Base-by-base conservation (phyloP, 768 basidiomycete species). In the Calvatia gigantea region DNA sequence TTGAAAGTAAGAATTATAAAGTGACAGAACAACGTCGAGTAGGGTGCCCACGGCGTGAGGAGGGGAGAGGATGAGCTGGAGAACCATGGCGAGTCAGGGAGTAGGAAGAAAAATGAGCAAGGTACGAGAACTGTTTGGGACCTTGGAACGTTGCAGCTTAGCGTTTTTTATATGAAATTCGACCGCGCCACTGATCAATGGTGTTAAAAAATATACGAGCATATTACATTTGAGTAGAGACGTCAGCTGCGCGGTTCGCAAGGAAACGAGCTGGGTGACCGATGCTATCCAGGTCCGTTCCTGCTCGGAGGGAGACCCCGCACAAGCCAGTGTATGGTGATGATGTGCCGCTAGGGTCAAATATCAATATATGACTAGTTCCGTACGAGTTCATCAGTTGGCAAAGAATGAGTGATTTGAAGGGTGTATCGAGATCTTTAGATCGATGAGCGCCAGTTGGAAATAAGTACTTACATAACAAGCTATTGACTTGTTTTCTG, bases 51-150 rank as follows among this genome's bases (percentile, higher is more conserved):
- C 67, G 56, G 85, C 70, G 19, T 79, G 73, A 42, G 77, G 71
- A 23, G 83, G 82, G 1, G 80, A 80, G 25, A 81, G 81, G 58
- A 86, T 71, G 56, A 84, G 62, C 52, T 69, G 70, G 58, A 74
- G 61, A 59, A 76, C 71, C 77, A 79, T 77, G 58, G 54, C 44
- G 12, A 45, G 27, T 50, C 35, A 54, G 45, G 21, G 58, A 59
- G 53, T 56, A 58, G 54, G 53, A 46, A 41, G 27, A 11, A 43
- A 21, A 35, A 43, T 45, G 43, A 25, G 42, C 25, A 32, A 37
- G 42, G 33, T 19, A 45, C 19, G 44, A 55, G 42, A 25, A 35
- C 21, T 38, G 45, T 51, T 48, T 23, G 39, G 27, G 47, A 48
- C 31, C 35, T 44, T 51, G 50, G 28, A n/a, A 8, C n/a, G 31